Percentiles rank a stretch among this genome's conserved stretches.
These are phyloP conservation scores for Penicillium freii DNA, from an alignment of 2,329 filamentous ascomycete genomes.

Conservation along the genomic window DNA sequence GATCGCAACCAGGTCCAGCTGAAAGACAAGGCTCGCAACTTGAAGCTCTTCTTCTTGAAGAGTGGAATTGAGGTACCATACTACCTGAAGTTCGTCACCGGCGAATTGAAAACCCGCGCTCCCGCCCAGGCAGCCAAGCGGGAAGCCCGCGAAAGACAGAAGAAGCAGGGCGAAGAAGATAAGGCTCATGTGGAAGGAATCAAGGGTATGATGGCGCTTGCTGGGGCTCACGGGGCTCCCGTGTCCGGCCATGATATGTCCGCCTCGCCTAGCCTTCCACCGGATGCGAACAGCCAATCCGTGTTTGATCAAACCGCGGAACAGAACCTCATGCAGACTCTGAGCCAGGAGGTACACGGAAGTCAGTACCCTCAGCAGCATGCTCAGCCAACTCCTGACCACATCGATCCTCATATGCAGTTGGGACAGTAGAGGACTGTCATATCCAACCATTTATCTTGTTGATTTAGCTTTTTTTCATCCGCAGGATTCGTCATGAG, in stretches of 20 bases:
- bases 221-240: conserved; percentile 41
- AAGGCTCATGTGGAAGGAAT: conserved; percentile 50
- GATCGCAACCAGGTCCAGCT: conserved; percentile 88
- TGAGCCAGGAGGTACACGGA: conserved; percentile 43
- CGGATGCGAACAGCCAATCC: conserved; percentile 32
- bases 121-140: conserved; percentile 59
- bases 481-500: not conserved
- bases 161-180: conserved; percentile 47
- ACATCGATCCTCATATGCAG: conserved; percentile 39
- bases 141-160: conserved; percentile 49
- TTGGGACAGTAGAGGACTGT: conserved; percentile 27
- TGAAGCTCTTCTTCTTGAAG: conserved; percentile 90
- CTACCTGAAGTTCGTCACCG: conserved; percentile 82
- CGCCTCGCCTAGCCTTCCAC: conserved; percentile 37
- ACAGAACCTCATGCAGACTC: conserved; percentile 46
- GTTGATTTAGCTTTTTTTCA: conserved; percentile 4
- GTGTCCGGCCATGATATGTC: conserved; percentile 39
- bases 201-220: conserved; percentile 49
- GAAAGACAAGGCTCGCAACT: conserved; percentile 86
- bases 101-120: conserved; percentile 81
- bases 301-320: conserved; percentile 43
- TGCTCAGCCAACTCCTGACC: conserved; percentile 23
- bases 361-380: conserved; percentile 38
- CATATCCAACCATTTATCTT: not conserved
- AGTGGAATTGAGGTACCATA: conserved; percentile 87